Percentiles rank a stretch among this genome's conserved stretches.
These are phyloP conservation scores for Catenaria anguillulae DNA, from an alignment of 371 early-diverging fungal species.

Conservation along the genomic window DNA sequence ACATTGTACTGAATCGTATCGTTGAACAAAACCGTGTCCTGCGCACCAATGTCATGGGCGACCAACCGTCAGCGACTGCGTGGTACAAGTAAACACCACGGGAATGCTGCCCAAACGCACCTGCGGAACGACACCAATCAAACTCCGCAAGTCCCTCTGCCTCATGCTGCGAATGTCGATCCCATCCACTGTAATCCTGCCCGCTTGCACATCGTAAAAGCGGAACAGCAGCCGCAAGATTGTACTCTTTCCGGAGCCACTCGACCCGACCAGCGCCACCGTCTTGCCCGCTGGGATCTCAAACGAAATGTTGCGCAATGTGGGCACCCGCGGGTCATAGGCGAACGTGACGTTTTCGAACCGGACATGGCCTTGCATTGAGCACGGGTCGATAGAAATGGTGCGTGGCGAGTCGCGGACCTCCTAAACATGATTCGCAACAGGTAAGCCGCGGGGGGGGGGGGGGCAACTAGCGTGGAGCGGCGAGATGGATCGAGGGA, in stretches of 20 bases:
- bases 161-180: slow-evolving; percentile 61
- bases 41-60: no score
- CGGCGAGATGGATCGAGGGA: no score
- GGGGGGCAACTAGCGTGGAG: no score
- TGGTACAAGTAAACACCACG: no score
- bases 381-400: background rate
- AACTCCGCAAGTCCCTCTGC: slow-evolving; percentile 45
- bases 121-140: slow-evolving; percentile 80
- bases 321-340: slow-evolving; percentile 32
- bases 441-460: no score
- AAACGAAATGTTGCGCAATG: slow-evolving; percentile 37
- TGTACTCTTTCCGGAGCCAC: slow-evolving; percentile 48
- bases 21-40: slow-evolving; percentile 68
- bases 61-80: no score
- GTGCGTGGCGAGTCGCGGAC: slow-evolving; percentile 34
- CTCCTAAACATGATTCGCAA: no score
- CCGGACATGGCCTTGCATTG: background rate
- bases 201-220: slow-evolving; percentile 69
- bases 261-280: slow-evolving; percentile 22
- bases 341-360: slow-evolving; percentile 37
- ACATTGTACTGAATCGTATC: slow-evolving; percentile 70
- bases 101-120: no score
- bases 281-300: slow-evolving; percentile 38
- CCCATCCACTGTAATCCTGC: slow-evolving; percentile 75
- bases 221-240: slow-evolving; percentile 73